phyloP scores from a whole-genome alignment of 2,329 filamentous ascomycete genomes.

The Aspergillus luchuensis region DNA sequence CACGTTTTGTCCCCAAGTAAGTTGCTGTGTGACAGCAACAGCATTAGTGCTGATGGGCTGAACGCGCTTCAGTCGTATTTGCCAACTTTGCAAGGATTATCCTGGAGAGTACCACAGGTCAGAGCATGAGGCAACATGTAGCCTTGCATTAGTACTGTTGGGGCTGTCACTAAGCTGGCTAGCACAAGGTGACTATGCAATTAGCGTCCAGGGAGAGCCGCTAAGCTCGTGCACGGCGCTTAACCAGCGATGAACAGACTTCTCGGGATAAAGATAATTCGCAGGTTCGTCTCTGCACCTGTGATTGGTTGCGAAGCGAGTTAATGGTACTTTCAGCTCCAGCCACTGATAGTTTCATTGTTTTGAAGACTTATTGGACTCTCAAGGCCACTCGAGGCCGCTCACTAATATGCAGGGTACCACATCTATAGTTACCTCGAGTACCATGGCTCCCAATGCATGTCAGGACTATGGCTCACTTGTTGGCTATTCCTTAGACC shows the following conservation, averaged over 20 bases:
- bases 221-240: neutral
- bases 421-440: too few relatives aligned
- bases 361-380: neutral
- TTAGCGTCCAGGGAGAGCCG: too few relatives aligned
- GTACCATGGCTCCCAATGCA: neutral
- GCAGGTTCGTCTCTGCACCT: too few relatives aligned
- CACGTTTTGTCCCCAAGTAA: neutral
- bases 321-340: neutral
- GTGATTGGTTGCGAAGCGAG: too few relatives aligned
- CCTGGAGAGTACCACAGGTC: neutral
- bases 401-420: neutral
- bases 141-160: neutral
- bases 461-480: neutral
- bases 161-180: neutral
- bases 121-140: neutral
- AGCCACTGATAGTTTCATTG: neutral
- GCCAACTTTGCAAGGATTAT: neutral
- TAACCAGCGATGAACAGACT: neutral
- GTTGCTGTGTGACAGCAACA: neutral
- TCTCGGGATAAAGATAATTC: neutral
- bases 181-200: neutral
- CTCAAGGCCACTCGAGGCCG: neutral
- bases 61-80: neutral
- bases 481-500: neutral
- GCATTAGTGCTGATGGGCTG: neutral